phyloP scores from a whole-genome alignment of 345 rosid genomes.

The Clausena lansium region DNA sequence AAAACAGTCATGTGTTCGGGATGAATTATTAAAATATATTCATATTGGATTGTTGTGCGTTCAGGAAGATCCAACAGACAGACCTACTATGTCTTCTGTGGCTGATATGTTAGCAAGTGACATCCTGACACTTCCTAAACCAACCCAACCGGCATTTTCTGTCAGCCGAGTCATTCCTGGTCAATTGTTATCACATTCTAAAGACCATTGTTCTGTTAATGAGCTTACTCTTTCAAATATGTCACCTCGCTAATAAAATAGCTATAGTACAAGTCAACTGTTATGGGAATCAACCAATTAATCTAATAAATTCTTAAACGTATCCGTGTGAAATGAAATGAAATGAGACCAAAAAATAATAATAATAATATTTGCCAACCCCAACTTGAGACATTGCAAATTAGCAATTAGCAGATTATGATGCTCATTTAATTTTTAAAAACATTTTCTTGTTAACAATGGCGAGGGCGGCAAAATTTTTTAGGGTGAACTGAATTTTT shows the following conservation, averaged over 20 bases:
- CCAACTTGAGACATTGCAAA: too few relatives aligned
- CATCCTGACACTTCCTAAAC: slow-evolving; percentile 10
- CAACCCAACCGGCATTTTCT: slow-evolving; percentile 23
- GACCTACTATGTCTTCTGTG: slow-evolving; percentile 3
- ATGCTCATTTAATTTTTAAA: too few relatives aligned
- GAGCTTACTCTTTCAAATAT: slow-evolving; percentile 14
- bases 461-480: too few relatives aligned
- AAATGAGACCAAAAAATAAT: too few relatives aligned
- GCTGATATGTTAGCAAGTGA: slow-evolving; percentile 9
- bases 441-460: too few relatives aligned
- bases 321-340: too few relatives aligned
- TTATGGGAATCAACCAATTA: too few relatives aligned
- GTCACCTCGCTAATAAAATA: slow-evolving; percentile 2
- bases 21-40: background rate
- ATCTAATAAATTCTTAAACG: too few relatives aligned
- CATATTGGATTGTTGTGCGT: slow-evolving; percentile 18
- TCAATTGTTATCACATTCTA: background rate
- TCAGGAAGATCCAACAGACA: slow-evolving; percentile 16
- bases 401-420: too few relatives aligned
- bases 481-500: too few relatives aligned
- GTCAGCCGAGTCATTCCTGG: background rate
- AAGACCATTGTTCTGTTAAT: background rate
- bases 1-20: background rate
- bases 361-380: too few relatives aligned
- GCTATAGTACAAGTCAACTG: too few relatives aligned